Evolutionary conservation across 139 green algal species (phyloP).

Genomic region (Deuterostichococcus epilithicus): DNA sequence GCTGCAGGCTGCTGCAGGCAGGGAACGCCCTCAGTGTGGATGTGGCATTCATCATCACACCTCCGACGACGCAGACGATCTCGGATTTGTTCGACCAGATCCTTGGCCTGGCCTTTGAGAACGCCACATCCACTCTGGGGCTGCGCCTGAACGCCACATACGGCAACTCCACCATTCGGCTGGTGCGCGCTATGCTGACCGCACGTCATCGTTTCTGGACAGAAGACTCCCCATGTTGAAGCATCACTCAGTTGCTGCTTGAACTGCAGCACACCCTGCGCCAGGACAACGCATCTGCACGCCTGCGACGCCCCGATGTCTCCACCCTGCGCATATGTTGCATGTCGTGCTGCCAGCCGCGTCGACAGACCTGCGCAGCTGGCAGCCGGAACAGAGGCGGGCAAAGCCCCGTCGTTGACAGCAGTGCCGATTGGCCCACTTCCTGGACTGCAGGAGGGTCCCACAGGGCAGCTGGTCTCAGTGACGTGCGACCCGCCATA

Average conservation of each 20-base stretch:
- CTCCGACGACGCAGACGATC: background rate
- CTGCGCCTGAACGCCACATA: background rate
- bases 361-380: too few species aligned
- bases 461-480: background rate
- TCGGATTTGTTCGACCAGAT: background rate
- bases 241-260: too few species aligned
- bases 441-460: background rate
- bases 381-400: too few species aligned
- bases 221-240: too few species aligned
- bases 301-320: too few species aligned
- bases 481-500: background rate
- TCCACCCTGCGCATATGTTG: too few species aligned
- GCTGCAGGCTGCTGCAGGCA: background rate
- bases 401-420: too few species aligned
- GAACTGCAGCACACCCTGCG: background rate
- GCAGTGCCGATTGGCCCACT: too few species aligned
- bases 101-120: background rate
- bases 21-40: background rate
- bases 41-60: background rate
- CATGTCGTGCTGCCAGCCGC: too few species aligned
- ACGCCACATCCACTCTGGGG: background rate
- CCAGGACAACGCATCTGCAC: too few species aligned
- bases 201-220: too few species aligned
- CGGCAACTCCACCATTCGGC: background rate
- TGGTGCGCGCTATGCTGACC: background rate